phyloP scores from a whole-genome alignment of 2,329 filamentous ascomycete species.

The Rhytidhysteron rufulum region DNA sequence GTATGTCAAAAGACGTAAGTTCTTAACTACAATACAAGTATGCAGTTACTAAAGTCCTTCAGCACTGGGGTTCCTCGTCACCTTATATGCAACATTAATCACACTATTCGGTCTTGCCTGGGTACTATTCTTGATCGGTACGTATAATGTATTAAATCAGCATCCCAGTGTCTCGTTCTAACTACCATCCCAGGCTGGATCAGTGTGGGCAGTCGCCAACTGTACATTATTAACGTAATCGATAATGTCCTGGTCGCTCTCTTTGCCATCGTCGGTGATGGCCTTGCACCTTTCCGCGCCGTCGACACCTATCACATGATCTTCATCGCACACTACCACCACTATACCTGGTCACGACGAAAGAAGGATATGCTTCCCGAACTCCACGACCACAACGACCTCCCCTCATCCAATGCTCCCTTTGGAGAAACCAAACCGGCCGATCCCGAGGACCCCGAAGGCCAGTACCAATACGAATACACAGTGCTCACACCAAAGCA shows the following conservation, averaged over 20 bases:
- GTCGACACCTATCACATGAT: slow-evolving; percentile 87
- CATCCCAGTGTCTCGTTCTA: too few relatives aligned
- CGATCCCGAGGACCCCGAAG: slow-evolving; percentile 26
- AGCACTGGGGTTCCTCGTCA: slow-evolving; percentile 79
- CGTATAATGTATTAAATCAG: slow-evolving; percentile 6
- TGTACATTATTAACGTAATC: slow-evolving; percentile 53
- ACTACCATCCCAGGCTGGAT: slow-evolving; percentile 59
- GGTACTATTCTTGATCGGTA: slow-evolving; percentile 85
- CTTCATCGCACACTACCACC: slow-evolving; percentile 71
- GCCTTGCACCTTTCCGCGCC: slow-evolving; percentile 66
- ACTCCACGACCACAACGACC: slow-evolving; percentile 65
- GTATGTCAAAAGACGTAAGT: slow-evolving; percentile 67
- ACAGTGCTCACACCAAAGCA: slow-evolving; percentile 63
- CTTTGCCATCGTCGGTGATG: slow-evolving; percentile 61
- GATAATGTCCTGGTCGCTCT: slow-evolving; percentile 59
- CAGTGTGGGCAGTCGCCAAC: slow-evolving; percentile 69
- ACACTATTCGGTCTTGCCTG: slow-evolving; percentile 81
- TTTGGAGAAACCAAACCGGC: slow-evolving; percentile 35
- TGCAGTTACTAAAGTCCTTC: slow-evolving; percentile 7
- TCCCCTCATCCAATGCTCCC: slow-evolving; percentile 49
- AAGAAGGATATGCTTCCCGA: slow-evolving; percentile 59
- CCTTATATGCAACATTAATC: slow-evolving; percentile 76
- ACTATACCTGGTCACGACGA: slow-evolving; percentile 62
- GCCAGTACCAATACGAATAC: slow-evolving; percentile 42
- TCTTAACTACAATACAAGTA: background rate